Evolutionary conservation across 495 filamentous ascomycete genomes (phyloP).

Genomic region (Podospora fimiseda): DNA sequence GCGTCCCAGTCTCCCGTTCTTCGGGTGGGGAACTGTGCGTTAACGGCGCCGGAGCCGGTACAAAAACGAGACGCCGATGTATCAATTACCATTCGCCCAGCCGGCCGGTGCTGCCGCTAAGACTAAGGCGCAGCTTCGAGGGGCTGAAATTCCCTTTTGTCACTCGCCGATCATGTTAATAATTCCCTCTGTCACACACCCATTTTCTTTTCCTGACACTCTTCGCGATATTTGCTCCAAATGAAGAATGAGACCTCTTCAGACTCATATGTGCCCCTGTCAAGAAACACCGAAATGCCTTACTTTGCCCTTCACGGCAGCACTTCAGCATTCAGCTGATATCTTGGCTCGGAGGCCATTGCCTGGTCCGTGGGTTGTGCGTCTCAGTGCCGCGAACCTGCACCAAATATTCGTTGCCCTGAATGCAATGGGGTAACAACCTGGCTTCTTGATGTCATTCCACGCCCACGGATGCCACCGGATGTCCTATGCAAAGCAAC

Average conservation of each 20-base stretch:
- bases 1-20: not conserved
- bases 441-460: too few species aligned
- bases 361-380: not conserved
- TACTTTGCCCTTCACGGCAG: conserved; percentile 14
- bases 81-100: conserved; percentile 9
- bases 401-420: conserved; percentile 1
- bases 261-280: not conserved
- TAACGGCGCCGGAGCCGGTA: conserved; percentile 1
- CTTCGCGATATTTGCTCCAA: conserved; percentile 23
- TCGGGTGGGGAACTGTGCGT: not conserved
- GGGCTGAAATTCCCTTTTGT: conserved; percentile 6
- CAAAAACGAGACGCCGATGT: conserved; percentile 4
- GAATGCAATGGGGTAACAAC: not conserved
- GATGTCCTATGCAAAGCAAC: not conserved
- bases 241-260: conserved; percentile 7
- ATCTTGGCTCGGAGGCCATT: conserved; percentile 7
- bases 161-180: not conserved
- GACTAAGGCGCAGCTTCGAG: conserved; percentile 17
- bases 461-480: not conserved
- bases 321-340: conserved; percentile 12
- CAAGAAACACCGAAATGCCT: conserved; percentile 13
- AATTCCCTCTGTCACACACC: conserved; percentile 2
- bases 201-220: not conserved
- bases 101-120: conserved; percentile 7
- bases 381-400: conserved; percentile 10